Percentiles rank a stretch among this genome's conserved stretches.
Conservation (phyloP, 495 filamentous ascomycete species). For the Haplographium delicatum region DNA sequence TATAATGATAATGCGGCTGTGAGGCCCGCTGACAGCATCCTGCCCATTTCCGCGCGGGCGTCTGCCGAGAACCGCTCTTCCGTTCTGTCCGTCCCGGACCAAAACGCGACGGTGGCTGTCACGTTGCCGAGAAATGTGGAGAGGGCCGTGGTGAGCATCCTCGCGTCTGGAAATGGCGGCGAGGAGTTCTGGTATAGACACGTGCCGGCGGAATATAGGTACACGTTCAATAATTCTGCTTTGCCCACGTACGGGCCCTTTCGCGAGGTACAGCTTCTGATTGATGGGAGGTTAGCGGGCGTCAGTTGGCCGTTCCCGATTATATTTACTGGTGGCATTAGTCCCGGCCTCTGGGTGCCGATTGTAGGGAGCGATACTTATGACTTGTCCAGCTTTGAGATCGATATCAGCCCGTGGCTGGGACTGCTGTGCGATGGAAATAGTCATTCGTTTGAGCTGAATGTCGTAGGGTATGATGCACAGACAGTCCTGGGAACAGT, state of each 20-base stretch:
- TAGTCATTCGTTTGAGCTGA: conserved; percentile 12
- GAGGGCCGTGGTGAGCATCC: conserved; percentile 59
- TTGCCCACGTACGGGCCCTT: conserved; percentile 59
- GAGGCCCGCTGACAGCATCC: conserved; percentile 47
- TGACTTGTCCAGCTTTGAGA: conserved; percentile 61
- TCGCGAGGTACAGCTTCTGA: conserved; percentile 60
- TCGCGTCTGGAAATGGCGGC: conserved; percentile 55
- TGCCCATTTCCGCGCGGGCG: conserved; percentile 53
- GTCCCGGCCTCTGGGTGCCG: conserved; percentile 63
- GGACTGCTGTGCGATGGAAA: conserved; percentile 18
- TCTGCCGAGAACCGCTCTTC: conserved; percentile 45
- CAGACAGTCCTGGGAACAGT: conserved; percentile 36
- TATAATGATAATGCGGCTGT: conserved; percentile 36
- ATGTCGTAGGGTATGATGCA: conserved; percentile 11
- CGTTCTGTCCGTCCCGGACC: conserved; percentile 49
- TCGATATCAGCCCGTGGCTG: conserved; percentile 58
- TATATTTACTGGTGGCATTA: conserved; percentile 67
- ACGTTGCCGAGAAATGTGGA: conserved; percentile 43
- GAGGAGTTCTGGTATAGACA: conserved; percentile 75
- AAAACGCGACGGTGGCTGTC: conserved; percentile 45
- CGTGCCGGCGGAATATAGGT: conserved; percentile 45
- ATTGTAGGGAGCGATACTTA: conserved; percentile 67
- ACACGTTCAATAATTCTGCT: conserved; percentile 45
- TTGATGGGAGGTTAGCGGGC: conserved; percentile 58
- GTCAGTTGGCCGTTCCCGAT: conserved; percentile 64